Conservation (phyloP, 1,139 yeast species). For the Pichia cactophila region DNA sequence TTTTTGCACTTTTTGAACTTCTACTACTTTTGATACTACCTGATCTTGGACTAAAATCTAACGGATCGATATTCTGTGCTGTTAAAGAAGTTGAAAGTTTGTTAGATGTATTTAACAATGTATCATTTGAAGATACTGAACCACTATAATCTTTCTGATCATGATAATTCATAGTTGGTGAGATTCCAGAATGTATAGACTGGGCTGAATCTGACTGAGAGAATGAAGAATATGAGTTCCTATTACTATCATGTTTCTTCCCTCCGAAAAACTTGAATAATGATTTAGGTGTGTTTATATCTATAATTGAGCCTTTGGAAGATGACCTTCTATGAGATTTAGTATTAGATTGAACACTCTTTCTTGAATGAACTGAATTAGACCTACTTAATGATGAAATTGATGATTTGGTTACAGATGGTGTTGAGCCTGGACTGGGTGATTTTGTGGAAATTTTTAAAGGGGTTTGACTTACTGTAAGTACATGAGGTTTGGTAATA, state of each 20-base stretch:
- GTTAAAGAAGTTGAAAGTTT: not conserved
- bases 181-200: not conserved
- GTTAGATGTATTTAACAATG: not conserved
- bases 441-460: not conserved
- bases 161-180: not conserved
- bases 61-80: not conserved
- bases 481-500: not conserved
- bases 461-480: not conserved
- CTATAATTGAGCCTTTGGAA: constrained; percentile 25
- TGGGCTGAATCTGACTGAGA: constrained; percentile 6
- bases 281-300: constrained; percentile 27
- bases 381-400: constrained; percentile 1
- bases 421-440: not conserved
- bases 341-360: constrained; percentile 34
- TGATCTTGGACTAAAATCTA: constrained; percentile 1
- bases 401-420: not conserved
- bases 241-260: constrained; percentile 5
- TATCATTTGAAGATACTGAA: not conserved
- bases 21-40: constrained; percentile 5
- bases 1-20: constrained; percentile 4
- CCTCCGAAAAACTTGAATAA: constrained; percentile 27
- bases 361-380: constrained; percentile 43
- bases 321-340: constrained; percentile 21
- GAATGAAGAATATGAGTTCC: constrained; percentile 7
- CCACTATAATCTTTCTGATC: not conserved